Base-by-base conservation (phyloP, 176 grass and related monocot species). In the Panicum miliaceum region DNA sequence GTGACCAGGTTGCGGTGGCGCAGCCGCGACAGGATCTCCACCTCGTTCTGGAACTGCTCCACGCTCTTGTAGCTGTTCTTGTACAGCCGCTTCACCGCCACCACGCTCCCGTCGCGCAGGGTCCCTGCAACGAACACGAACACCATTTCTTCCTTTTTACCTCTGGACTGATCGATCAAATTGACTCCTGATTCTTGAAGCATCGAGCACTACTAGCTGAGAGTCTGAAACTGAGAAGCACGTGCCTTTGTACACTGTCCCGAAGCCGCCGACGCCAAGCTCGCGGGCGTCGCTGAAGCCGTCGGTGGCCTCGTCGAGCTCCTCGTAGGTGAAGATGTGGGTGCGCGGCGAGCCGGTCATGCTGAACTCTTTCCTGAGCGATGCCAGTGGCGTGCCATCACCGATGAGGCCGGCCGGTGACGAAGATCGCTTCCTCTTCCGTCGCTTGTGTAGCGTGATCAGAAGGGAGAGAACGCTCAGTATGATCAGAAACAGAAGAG, bases 41-140 rank as follows among this genome's bases (percentile, higher is more conserved):
- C 84, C 92, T 94, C 92, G 64, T 94, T 94, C 51, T 56, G 77
- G 84, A 94, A 94, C 66, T 91, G 92, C 77, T 94, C 89, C 76
- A 68, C 41, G 47, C 89, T 78, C 86, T 70, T 89, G 89, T 84
- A 84, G 71, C 87, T 94, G 86, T 91, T 86, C 81, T 91, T 90
- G 71, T 91, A 91, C 23, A 94, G 86, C 0, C 92, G 80, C 89
- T 94, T 94, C 76, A 94, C 92, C 2, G 92, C 92, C 75, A 94
- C 76, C 8, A 68, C 67, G 9, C 67, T 72, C 5, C 92, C 86
- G 36, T 94, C 77, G 0, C 12, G 71, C 16, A 94, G 65, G 4
- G 16, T 78, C 6, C 89, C 91, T 93, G 78, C 0, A 67, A 36
- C 15, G 6, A 32, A 32, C 29, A 32, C 29, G 29, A 32, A 32